A percentile compares a stretch with the other conserved stretches of the same genome.
Evolutionary conservation across 1,284 basidiomycete genomes (phyloP).

Genomic region (Coniferiporia sulphurascens): DNA sequence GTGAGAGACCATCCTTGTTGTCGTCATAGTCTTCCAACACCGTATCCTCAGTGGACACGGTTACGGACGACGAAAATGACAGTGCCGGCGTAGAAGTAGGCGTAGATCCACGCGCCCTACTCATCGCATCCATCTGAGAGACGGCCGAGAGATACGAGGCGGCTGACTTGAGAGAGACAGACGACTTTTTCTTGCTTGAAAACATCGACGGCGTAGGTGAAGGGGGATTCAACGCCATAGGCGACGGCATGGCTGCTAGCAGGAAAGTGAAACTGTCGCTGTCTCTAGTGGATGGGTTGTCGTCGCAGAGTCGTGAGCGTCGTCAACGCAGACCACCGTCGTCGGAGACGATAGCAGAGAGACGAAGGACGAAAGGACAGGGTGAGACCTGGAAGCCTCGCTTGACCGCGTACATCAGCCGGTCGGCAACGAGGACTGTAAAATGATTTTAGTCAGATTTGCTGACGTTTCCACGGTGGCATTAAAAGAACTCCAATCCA

Average conservation of each 20-base stretch:
- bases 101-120: conserved; percentile 5
- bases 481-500: no score
- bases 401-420: neutral
- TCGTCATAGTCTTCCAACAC: conserved; percentile 6
- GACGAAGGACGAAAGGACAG: neutral
- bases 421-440: neutral
- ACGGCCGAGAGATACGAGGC: conserved; percentile 54
- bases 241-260: conserved; percentile 39
- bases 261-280: neutral
- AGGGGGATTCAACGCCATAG: conserved; percentile 43
- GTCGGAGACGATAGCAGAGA: neutral
- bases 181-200: conserved; percentile 51
- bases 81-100: conserved; percentile 16
- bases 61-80: conserved; percentile 17
- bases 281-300: neutral
- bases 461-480: neutral
- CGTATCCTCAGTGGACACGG: conserved; percentile 6
- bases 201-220: conserved; percentile 53
- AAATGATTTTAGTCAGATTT: neutral
- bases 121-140: conserved; percentile 18
- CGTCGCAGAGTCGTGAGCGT: neutral
- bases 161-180: conserved; percentile 50
- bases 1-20: conserved; percentile 47
- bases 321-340: neutral
- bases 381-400: neutral